A percentile compares a stretch with the other conserved stretches of the same genome.
Conservation (phyloP, 1,139 yeast species). For the Pneumocystis murina region DNA sequence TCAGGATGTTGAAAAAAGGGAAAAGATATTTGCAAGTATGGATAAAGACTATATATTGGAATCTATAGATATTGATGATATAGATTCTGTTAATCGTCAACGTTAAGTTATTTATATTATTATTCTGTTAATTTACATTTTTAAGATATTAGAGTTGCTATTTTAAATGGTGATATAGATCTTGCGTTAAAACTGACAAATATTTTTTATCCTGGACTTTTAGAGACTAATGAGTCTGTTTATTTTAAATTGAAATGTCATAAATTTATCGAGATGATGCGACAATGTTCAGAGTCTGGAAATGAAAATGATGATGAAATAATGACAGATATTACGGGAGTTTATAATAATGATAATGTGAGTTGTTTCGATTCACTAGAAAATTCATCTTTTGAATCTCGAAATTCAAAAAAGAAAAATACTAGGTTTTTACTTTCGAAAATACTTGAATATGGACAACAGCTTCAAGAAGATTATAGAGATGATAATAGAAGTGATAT, state of each 20-base stretch:
- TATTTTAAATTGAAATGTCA: slow-evolving; percentile 41
- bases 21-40: neutral
- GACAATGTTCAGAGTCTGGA: slow-evolving; percentile 13
- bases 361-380: slow-evolving; percentile 5
- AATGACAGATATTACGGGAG: slow-evolving; percentile 7
- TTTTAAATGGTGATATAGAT: slow-evolving; percentile 32
- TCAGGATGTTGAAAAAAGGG: slow-evolving; percentile 27
- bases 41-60: neutral
- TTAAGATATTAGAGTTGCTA: neutral
- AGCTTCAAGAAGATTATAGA: slow-evolving; percentile 29
- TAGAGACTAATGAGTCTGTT: slow-evolving; percentile 30
- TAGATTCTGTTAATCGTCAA: slow-evolving; percentile 36
- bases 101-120: slow-evolving; percentile 34
- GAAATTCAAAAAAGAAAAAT: neutral
- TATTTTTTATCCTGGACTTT: slow-evolving; percentile 33
- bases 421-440: slow-evolving; percentile 21
- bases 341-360: slow-evolving; percentile 7
- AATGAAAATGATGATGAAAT: slow-evolving; percentile 9
- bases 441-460: slow-evolving; percentile 35
- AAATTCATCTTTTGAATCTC: neutral
- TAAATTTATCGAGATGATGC: slow-evolving; percentile 35
- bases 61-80: slow-evolving; percentile 16
- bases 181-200: slow-evolving; percentile 32
- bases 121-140: slow-evolving; percentile 12
- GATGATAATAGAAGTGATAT: slow-evolving; percentile 21